Evolutionary conservation across 306 rosid genomes (phyloP), one percentile per base, ranked within the genome.

Genomic region (Medicago arabica): DNA sequence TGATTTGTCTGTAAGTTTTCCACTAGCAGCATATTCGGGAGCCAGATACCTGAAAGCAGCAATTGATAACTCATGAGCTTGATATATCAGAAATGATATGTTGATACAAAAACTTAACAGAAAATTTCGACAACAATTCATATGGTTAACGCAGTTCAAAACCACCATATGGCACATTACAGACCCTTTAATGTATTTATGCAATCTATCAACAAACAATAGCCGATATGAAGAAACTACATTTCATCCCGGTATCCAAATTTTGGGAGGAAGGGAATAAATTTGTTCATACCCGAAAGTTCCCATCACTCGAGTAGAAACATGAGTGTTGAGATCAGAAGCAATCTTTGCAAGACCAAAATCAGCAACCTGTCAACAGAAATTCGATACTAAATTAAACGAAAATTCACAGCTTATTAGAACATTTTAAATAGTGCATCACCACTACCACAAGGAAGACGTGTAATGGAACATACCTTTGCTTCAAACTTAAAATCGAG

Each of bases 291-390:
- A 95, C 98, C 98, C 98, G 67, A 95, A 95, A 74, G 97, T 95
- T 55, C 98, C 98, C 98, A 95, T 95, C 83, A 95, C 98, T 78
- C 97, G 87, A 41, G 98, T 95, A 79, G 98, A 95, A 51, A 95
- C 93, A 72, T 95, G 98, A 46, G 98, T 95, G 59, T 95, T 90
- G 76, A 86, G 15, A 75, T 95, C 98, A 54, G 92, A 86, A 75
- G 96, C 63, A 72, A 95, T 46, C 84, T 90, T 95, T 6, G 99
- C 99, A 64, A 95, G 99, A 75, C 97, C 97, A 74, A 95, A 95
- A 81, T 95, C 99, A 1, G 99, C 93, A 80, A 95, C 99, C 99
- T 95, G 91, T 25, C 75, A 57, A 60, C 44, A 61, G 12, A 49
- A 19, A 49, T 62, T 62, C 15, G 64, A 44, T 15, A 38, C 49